Percentiles rank a stretch among this genome's conserved stretches.
phyloP scores from a whole-genome alignment of 2,329 filamentous ascomycete genomes.

The Magnaporthiopsis incrustans region DNA sequence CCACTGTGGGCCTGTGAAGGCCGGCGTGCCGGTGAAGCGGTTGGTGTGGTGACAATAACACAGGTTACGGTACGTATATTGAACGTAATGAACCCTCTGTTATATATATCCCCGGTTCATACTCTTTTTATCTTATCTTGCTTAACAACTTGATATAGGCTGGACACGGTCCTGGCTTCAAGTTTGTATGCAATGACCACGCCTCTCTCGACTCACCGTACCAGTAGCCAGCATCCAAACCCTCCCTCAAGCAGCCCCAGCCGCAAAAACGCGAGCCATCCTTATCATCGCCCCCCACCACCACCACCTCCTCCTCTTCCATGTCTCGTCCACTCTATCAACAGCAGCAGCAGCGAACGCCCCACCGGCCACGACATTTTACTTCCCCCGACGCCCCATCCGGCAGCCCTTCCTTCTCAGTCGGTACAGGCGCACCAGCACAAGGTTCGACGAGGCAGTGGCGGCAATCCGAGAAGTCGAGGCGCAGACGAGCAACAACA shows the following conservation, averaged over 20 bases:
- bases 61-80: no score
- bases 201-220: no score
- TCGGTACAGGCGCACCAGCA: neutral
- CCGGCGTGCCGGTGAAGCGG: no score
- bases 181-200: no score
- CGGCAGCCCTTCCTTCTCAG: neutral
- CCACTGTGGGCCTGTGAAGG: neutral
- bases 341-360: neutral
- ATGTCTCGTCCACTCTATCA: neutral
- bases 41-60: neutral
- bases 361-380: neutral
- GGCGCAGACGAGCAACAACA: neutral
- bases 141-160: no score
- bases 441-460: conserved; percentile 1
- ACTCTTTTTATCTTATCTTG: no score
- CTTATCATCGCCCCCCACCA: neutral
- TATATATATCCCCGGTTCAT: no score
- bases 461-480: neutral
- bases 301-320: neutral
- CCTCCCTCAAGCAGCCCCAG: no score
- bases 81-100: no score
- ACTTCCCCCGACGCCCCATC: neutral
- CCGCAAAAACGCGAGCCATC: no score
- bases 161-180: no score
- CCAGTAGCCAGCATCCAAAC: no score